Base-by-base conservation (phyloP, 2,329 filamentous ascomycete genomes). In the Nemania bipapillata region DNA sequence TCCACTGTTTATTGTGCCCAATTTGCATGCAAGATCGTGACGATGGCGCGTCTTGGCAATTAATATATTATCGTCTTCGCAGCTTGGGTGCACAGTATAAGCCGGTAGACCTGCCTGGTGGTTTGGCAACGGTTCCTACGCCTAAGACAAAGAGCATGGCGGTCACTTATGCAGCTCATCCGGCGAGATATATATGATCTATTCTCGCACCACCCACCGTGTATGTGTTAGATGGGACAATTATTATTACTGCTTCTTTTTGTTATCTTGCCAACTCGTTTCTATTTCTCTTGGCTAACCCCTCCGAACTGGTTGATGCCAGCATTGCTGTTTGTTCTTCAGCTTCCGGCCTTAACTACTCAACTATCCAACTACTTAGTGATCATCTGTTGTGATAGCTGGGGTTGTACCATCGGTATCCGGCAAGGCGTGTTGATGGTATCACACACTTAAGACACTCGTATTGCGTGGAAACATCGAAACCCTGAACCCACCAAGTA, bases 311-410 rank as follows among this genome's bases (percentile, higher is more conserved):
- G 74, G 75, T 75, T 73, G 74, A 73, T 71, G 70, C 66, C 53
- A 68, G 70, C 64, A 67, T 68, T 69, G 57, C 58, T 66, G 42
- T 69, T 73, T 62, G 47, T 56, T 66, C 20, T 70, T 75, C 73
- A 74, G 74, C 75, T 75, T 70, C 35, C 60, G 68, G 75, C 75
- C 74, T 70, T 69, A 57, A 55, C 55, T n/a, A n/a, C n/a, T n/a
- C n/a, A n/a, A n/a, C n/a, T n/a, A n/a, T n/a, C 40, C 62, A 56
- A 62, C 54, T 65, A 70, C 71, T 71, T 71, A 59, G 56, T 47
- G 45, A 47, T 32, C 50, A 54, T 71, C 47, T 42, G 45, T 58
- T 57, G 53, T 63, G 37, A n/a, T n/a, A n/a, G 40, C 52, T 49
- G 50, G 47, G 40, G 17, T 30, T 55, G 56, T 58, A 55, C 57